phyloP scores from a whole-genome alignment of 1,284 basidiomycete genomes.

The Sanghuangporus sanghuang region DNA sequence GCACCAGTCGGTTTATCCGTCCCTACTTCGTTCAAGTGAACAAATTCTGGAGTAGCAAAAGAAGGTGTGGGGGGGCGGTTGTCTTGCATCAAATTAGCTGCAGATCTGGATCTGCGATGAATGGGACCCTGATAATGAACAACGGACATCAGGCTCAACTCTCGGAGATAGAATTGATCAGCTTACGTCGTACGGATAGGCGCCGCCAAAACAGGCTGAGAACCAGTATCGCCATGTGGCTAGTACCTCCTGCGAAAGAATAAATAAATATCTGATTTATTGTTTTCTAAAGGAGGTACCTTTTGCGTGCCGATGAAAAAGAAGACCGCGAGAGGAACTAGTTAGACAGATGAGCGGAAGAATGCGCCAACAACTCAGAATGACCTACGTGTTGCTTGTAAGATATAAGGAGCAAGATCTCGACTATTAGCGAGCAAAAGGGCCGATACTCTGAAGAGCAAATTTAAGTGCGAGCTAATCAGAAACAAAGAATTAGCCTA shows the following conservation, averaged over 20 bases:
- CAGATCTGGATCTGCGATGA: conserved; percentile 3
- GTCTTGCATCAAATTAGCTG: conserved; percentile 1
- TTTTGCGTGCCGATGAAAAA: conserved; percentile 19
- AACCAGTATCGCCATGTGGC: conserved; percentile 11
- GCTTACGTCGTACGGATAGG: background rate
- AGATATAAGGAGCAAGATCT: conserved; percentile 14
- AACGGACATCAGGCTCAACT: background rate
- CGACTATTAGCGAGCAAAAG: conserved; percentile 7
- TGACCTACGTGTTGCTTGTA: conserved; percentile 16
- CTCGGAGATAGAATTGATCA: background rate
- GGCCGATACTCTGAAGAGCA: conserved; percentile 5
- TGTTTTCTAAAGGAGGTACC: background rate
- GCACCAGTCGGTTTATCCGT: background rate
- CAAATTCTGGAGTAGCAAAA: conserved; percentile 6
- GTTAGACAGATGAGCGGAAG: background rate
- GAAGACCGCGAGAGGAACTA: conserved; percentile 16
- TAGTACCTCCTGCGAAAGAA: conserved; percentile 10
- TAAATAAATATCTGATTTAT: background rate
- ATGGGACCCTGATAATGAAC: background rate
- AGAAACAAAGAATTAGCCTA: background rate
- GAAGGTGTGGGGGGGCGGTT: conserved; percentile 7
- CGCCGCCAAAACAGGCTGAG: background rate
- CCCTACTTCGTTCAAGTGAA: conserved; percentile 5
- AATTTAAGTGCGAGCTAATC: background rate
- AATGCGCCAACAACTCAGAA: background rate